Evolutionary conservation across 805 yeast species (phyloP), one percentile per base, ranked within the genome.

Genomic region (Starmerella scarabaei): DNA sequence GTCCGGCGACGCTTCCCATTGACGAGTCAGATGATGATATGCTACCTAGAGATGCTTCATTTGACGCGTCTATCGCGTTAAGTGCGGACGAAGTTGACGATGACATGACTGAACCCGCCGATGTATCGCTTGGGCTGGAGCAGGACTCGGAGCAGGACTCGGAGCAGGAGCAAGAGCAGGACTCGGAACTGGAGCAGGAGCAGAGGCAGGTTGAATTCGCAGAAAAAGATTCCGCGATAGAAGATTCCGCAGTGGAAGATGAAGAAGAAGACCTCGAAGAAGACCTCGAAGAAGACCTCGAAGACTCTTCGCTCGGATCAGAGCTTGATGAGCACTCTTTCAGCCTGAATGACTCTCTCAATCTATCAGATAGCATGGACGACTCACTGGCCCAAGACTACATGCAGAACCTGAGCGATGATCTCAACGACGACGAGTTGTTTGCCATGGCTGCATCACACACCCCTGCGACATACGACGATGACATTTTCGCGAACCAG

Each of bases 391-490:
- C 34, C 5, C 38, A 38, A 18, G 43, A 44, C 21, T 40, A 38
- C 38, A 21, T 40, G 24, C 37, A 42, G 29, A 35, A 44, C 29
- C 38, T 44, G 48, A 39, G 42, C 32, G 48, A 42, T n/a, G 26
- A 23, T 34, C 37, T 43, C 5, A 49, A 48, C 30, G 50, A 41
- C 21, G 50, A 45, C 27, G 40, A 43, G 37, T 42, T 45, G 11
- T 45, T 45, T 21, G 51, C 51, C 6, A 40, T 45, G 2, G 49
- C 48, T 14, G 30, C 32, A 6, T 37, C 31, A 18, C 17, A 21
- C 36, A 19, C 31, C 5, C 21, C 26, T 8, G 21, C 30, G n/a
- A 35, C 36, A 4, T 33, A 33, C 31, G 41, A 41, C 32, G 30
- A 30, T 5, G 50, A 45, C 35, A 20, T 32, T 11, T 38, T 36